Conservation (phyloP, 352 stramenopile species). For the Globisporangium cystogenes region DNA sequence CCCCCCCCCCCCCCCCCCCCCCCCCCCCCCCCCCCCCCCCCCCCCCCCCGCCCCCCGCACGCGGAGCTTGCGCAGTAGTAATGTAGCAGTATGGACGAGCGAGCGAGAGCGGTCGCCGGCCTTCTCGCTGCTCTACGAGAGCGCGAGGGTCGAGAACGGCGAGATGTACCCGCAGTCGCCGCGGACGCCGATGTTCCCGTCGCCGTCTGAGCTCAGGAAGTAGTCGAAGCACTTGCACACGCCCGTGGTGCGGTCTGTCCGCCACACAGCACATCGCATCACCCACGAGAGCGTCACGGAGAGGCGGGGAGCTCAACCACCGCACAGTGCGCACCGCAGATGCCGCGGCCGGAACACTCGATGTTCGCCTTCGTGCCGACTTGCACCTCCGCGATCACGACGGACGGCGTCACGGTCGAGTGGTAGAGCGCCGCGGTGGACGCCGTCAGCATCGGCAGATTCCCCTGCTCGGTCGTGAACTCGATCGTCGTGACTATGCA, state of each 20-base stretch:
- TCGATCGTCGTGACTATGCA: constrained; percentile 44
- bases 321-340: constrained; percentile 70
- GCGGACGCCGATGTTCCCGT: constrained; percentile 63
- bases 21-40: too few relatives aligned
- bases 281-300: too few relatives aligned
- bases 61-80: background rate
- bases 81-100: constrained; percentile 2
- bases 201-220: constrained; percentile 71
- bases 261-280: background rate
- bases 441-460: constrained; percentile 39
- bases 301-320: too few relatives aligned
- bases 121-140: constrained; percentile 10
- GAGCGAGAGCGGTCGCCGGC: background rate
- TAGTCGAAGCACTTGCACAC: constrained; percentile 69
- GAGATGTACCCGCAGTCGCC: constrained; percentile 91
- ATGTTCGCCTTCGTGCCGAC: constrained; percentile 75
- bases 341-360: constrained; percentile 62
- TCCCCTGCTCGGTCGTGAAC: constrained; percentile 66
- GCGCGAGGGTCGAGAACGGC: constrained; percentile 44
- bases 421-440: constrained; percentile 36
- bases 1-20: too few relatives aligned
- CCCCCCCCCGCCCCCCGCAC: too few relatives aligned
- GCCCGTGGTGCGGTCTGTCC: constrained; percentile 49
- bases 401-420: constrained; percentile 12
- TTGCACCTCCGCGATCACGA: constrained; percentile 27